Conservation (phyloP, 306 rosid species). For the Prunus padus region DNA sequence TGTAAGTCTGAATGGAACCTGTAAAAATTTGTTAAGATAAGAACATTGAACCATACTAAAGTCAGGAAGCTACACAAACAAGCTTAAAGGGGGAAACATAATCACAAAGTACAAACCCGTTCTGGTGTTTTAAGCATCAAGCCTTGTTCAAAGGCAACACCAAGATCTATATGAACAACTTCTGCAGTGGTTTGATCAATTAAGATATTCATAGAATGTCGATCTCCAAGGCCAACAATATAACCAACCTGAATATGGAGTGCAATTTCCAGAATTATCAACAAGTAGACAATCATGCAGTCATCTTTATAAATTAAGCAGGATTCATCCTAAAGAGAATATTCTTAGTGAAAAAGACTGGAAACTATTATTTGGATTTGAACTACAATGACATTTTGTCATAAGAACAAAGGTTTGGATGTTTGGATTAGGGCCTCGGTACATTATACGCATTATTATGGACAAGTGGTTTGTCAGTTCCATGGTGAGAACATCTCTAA, state of each 20-base stretch:
- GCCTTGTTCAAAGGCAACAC: conserved; percentile 98
- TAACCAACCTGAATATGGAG: conserved; percentile 70
- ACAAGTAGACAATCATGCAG: not conserved
- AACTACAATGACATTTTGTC: not conserved
- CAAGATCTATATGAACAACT: conserved; percentile 97
- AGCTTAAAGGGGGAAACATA: not conserved
- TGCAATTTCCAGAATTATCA: conserved; percentile 1
- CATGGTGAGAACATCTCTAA: not conserved
- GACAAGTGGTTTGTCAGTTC: not conserved
- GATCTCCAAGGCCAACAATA: conserved; percentile 92
- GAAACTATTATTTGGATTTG: no score
- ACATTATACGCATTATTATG: not conserved
- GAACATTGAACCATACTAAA: conserved; percentile 3
- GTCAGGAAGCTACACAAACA: conserved; percentile 7
- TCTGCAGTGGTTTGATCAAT: conserved; percentile 91
- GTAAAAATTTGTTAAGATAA: conserved; percentile 23
- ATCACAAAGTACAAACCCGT: conserved; percentile 50
- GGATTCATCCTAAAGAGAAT: not conserved
- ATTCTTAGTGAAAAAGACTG: not conserved
- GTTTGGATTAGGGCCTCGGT: not conserved
- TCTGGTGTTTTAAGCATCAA: conserved; percentile 98
- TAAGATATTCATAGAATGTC: conserved; percentile 87
- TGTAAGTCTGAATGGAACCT: conserved; percentile 95
- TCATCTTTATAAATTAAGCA: not conserved
- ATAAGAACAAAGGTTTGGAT: not conserved